Evolutionary conservation across 768 basidiomycete species (phyloP).

Genomic region (Flagelloscypha sp.): DNA sequence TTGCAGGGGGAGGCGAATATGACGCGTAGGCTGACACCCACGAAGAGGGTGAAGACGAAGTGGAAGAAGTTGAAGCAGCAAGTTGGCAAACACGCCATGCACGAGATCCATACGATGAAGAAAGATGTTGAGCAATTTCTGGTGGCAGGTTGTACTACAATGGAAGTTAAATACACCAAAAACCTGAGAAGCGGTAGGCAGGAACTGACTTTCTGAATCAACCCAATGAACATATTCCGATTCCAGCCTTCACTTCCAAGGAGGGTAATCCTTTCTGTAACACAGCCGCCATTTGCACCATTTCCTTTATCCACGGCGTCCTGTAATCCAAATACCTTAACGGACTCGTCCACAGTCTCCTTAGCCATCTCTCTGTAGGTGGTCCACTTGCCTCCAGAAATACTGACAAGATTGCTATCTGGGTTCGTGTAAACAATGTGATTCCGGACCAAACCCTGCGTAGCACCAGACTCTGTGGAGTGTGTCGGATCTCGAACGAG

Average conservation of each 20-base stretch:
- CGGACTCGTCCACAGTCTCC: conserved; percentile 85
- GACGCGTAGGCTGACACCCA: conserved; percentile 67
- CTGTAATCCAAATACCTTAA: conserved; percentile 67
- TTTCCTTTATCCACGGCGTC: no score
- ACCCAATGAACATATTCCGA: conserved; percentile 92
- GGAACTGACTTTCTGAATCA: conserved; percentile 74
- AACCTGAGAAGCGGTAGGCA: conserved; percentile 1
- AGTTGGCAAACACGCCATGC: conserved; percentile 91
- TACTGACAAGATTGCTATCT: conserved; percentile 80
- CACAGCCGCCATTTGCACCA: conserved; percentile 59
- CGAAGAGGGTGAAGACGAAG: conserved; percentile 83
- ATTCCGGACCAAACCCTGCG: conserved; percentile 84
- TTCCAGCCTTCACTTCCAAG: conserved; percentile 94
- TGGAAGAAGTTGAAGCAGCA: conserved; percentile 64
- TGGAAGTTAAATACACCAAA: conserved; percentile 1
- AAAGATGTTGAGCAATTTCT: conserved; percentile 87
- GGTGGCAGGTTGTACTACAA: conserved; percentile 78
- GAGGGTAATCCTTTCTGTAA: conserved; percentile 74
- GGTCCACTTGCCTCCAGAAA: conserved; percentile 98
- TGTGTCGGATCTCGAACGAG: conserved; percentile 73
- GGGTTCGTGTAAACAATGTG: conserved; percentile 85
- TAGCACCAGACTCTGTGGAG: conserved; percentile 50
- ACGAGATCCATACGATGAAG: conserved; percentile 92
- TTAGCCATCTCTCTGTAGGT: conserved; percentile 95
- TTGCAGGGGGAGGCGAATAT: conserved; percentile 35